A percentile compares a stretch with the other conserved stretches of the same genome.
Conservation (phyloP, 1,284 basidiomycete genomes). For the Cutaneotrichosporon arboriforme region DNA sequence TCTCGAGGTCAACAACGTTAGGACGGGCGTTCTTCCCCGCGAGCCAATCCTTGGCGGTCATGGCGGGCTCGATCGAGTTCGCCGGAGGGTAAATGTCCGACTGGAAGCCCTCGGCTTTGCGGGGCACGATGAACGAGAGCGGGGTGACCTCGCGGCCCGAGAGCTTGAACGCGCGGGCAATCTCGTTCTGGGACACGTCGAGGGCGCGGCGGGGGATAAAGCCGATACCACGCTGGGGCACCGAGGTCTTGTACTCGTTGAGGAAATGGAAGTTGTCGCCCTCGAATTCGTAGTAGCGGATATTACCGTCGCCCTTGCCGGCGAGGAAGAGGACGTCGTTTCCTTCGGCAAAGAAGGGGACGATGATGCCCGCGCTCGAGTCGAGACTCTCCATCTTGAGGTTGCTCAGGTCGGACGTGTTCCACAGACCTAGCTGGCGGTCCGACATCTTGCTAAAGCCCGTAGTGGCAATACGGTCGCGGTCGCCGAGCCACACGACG, state of each 20-base stretch:
- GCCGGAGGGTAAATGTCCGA: conserved; percentile 81
- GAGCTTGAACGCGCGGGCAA: conserved; percentile 91
- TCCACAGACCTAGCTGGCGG: conserved; percentile 83
- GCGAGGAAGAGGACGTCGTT: conserved; percentile 90
- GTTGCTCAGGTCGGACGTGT: conserved; percentile 64
- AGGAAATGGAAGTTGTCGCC: conserved; percentile 74
- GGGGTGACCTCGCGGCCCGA: conserved; percentile 71
- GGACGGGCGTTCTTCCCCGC: conserved; percentile 65
- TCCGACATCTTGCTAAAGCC: conserved; percentile 95
- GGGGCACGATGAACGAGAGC: conserved; percentile 87
- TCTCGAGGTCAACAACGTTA: conserved; percentile 58
- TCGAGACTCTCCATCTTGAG: conserved; percentile 74
- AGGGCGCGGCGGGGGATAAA: conserved; percentile 88
- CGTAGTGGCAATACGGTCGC: conserved; percentile 82
- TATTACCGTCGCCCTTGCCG: conserved; percentile 76
- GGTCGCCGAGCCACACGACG: conserved; percentile 84
- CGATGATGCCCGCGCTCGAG: conserved; percentile 84
- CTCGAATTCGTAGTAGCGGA: conserved; percentile 93
- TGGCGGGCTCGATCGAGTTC: conserved; percentile 69
- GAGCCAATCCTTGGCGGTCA: conserved; percentile 81
- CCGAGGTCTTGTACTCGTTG: conserved; percentile 80
- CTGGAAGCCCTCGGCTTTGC: conserved; percentile 56
- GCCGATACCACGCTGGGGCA: conserved; percentile 85
- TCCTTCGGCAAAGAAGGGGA: conserved; percentile 93
- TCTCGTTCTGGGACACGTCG: conserved; percentile 86